Conservation (phyloP, 148 eudicot species). For the Cornus florida region DNA sequence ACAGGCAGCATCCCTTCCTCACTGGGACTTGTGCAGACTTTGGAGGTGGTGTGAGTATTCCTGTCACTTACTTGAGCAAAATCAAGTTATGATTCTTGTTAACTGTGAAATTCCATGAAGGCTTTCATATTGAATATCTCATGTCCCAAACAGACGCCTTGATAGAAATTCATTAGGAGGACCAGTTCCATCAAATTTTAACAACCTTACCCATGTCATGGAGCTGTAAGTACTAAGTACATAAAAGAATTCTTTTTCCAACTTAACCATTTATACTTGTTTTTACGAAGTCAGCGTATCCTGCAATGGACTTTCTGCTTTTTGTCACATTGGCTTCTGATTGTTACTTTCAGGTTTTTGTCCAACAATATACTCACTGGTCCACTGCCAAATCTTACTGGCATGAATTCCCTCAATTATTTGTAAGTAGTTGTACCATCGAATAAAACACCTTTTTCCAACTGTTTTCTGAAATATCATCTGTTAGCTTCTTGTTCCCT, state of each 20-base stretch:
- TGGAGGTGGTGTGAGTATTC: constrained; percentile 68
- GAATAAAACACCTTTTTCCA: not conserved
- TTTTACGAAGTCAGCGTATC: not conserved
- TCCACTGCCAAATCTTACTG: constrained; percentile 60
- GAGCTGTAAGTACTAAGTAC: constrained; percentile 67
- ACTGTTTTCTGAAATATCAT: not conserved
- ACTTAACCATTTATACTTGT: not conserved
- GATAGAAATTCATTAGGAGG: constrained; percentile 57
- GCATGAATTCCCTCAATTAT: constrained; percentile 1
- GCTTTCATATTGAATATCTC: not conserved
- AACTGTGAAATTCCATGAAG: not conserved
- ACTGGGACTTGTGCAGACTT: constrained; percentile 41
- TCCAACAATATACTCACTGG: constrained; percentile 59
- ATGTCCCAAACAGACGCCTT: constrained; percentile 44
- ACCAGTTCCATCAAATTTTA: constrained; percentile 52
- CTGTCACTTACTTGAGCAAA: not conserved
- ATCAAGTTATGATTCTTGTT: not conserved
- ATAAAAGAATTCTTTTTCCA: not conserved
- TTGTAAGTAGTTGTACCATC: constrained; percentile 28
- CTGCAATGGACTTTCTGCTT: not conserved
- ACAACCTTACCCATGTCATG: constrained; percentile 48
- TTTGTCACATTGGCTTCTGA: not conserved
- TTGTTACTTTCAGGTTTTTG: constrained; percentile 39
- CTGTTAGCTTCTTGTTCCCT: not conserved
- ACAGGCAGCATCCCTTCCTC: constrained; percentile 58